Evolutionary conservation across 176 grass and related monocot species (phyloP).

Genomic region (Carex myosuroides): DNA sequence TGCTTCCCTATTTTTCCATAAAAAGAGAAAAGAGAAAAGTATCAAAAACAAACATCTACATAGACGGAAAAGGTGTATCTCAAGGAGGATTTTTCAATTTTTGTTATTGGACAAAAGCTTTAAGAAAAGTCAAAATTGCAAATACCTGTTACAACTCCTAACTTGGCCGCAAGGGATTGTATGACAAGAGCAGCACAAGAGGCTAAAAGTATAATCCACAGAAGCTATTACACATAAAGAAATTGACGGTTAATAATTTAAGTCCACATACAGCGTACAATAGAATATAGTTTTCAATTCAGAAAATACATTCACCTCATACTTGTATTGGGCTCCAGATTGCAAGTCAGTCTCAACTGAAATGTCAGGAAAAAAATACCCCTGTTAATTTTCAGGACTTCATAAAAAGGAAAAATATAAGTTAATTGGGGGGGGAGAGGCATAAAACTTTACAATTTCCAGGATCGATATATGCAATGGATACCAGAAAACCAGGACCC

Average conservation of each 20-base stretch:
- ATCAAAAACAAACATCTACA: background rate
- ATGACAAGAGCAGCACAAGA: constrained; percentile 96
- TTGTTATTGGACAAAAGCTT: constrained; percentile 11
- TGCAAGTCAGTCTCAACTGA: constrained; percentile 95
- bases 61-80: background rate
- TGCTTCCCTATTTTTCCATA: constrained; percentile 61
- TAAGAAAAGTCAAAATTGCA: background rate
- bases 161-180: constrained; percentile 85
- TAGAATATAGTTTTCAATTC: background rate
- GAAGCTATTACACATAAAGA: constrained; percentile 45
- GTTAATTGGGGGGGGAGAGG: background rate
- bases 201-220: constrained; percentile 95
- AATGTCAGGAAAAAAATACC: background rate
- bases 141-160: constrained; percentile 90
- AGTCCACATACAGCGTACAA: background rate
- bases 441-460: constrained; percentile 72
- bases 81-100: background rate
- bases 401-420: background rate
- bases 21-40: background rate
- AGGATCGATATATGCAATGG: constrained; percentile 97
- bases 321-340: constrained; percentile 87
- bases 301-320: constrained; percentile 55
- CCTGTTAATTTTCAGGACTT: background rate
- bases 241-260: constrained; percentile 11
- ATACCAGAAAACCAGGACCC: constrained; percentile 95